Conservation (phyloP, 2,329 filamentous ascomycete species). For the Fragosphaeria purpurea region DNA sequence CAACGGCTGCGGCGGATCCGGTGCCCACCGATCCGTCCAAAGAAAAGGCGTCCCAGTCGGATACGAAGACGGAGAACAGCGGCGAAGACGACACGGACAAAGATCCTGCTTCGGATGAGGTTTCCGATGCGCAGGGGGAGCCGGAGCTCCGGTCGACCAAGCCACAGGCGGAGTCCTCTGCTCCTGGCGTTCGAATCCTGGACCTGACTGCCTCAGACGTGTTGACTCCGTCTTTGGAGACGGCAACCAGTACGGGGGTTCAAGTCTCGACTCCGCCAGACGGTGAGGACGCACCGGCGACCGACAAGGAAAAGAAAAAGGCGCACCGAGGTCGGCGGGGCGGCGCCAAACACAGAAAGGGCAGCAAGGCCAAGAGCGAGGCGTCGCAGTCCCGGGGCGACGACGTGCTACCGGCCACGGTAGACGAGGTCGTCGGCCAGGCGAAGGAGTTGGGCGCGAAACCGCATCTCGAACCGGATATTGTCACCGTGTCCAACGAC, state of each 20-base stretch:
- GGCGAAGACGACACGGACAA: neutral
- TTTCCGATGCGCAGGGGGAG: too few species aligned
- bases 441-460: slow-evolving; percentile 46
- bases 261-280: too few species aligned
- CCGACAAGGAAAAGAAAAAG: slow-evolving; percentile 50
- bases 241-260: too few species aligned
- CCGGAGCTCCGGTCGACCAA: too few species aligned
- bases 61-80: too few species aligned
- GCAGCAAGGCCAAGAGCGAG: slow-evolving; percentile 35
- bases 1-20: neutral
- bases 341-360: slow-evolving; percentile 57
- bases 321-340: slow-evolving; percentile 62
- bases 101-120: too few species aligned
- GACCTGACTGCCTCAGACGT: too few species aligned
- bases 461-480: slow-evolving; percentile 49
- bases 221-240: too few species aligned
- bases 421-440: slow-evolving; percentile 53
- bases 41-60: neutral
- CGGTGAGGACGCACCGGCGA: too few species aligned
- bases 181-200: too few species aligned
- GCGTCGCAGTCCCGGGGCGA: slow-evolving; percentile 40
- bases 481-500: slow-evolving; percentile 47
- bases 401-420: slow-evolving; percentile 31
- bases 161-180: too few species aligned
- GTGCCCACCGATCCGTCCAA: neutral